A percentile compares a stretch with the other conserved stretches of the same genome.
These are phyloP conservation scores for Fusarium sp. DNA, from an alignment of 2,329 filamentous ascomycete genomes.

Conservation along the genomic window DNA sequence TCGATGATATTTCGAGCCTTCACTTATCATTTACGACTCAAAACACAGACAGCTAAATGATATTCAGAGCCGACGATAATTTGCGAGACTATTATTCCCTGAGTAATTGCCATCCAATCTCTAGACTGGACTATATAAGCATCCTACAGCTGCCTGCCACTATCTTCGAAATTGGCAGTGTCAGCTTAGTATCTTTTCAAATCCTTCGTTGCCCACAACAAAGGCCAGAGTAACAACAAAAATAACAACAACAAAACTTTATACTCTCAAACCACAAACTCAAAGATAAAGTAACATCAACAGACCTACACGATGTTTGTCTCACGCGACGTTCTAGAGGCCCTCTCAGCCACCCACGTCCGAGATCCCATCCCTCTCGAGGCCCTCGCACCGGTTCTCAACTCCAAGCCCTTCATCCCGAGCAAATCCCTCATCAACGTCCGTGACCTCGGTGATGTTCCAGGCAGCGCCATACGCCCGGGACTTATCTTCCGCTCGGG, in stretches of 20 bases:
- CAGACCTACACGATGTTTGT: conserved; percentile 35
- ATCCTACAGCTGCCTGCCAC: neutral
- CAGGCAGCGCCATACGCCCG: conserved; percentile 56
- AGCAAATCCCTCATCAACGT: conserved; percentile 64
- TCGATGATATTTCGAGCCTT: too few species aligned
- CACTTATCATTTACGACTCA: neutral
- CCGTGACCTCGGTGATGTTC: conserved; percentile 63
- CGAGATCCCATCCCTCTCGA: conserved; percentile 55
- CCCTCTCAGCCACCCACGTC: conserved; percentile 60
- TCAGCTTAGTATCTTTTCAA: neutral
- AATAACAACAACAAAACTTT: neutral
- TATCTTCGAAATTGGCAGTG: conserved; percentile 5
- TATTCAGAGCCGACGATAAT: neutral
- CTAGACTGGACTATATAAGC: neutral
- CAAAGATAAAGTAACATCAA: neutral
- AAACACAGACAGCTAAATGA: neutral
- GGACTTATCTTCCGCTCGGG: conserved; percentile 63
- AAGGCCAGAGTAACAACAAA: neutral
- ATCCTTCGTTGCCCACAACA: neutral
- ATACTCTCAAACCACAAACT: neutral
- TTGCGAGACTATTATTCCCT: neutral
- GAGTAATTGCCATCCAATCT: neutral
- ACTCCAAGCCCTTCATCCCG: conserved; percentile 61
- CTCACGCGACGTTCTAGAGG: conserved; percentile 48
- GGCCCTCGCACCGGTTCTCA: conserved; percentile 54